Conservation (phyloP, 495 filamentous ascomycete genomes). For the Melanomma pulvis-pyrius region DNA sequence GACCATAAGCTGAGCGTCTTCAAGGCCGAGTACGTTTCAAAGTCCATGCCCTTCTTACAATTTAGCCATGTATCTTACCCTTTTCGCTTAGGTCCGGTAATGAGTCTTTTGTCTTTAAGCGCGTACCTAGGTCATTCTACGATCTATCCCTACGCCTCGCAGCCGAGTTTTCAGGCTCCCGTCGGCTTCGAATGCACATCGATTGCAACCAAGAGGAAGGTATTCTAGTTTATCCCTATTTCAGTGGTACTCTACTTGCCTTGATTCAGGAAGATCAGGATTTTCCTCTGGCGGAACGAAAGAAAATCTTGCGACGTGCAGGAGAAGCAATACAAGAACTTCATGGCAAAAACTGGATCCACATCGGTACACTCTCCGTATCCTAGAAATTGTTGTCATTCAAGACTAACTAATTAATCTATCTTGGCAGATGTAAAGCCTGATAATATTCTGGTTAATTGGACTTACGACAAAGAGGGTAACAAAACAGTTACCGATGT, state of each 20-base stretch:
- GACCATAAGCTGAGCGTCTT: constrained; percentile 39
- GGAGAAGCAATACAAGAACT: constrained; percentile 45
- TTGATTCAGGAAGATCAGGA: constrained; percentile 38
- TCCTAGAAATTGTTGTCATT: constrained; percentile 22
- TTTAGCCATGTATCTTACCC: constrained; percentile 36
- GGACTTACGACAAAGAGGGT: constrained; percentile 40
- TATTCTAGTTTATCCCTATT: constrained; percentile 43
- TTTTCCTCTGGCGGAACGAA: constrained; percentile 35
- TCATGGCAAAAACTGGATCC: constrained; percentile 41
- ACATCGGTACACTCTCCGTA: constrained; percentile 38
- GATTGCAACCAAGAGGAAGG: constrained; percentile 41
- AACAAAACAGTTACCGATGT: constrained; percentile 41
- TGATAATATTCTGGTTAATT: constrained; percentile 46
- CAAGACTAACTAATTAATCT: constrained; percentile 35
- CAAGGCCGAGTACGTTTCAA: constrained; percentile 41
- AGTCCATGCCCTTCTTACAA: constrained; percentile 30
- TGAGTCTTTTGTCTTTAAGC: constrained; percentile 42
- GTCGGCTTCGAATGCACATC: constrained; percentile 41
- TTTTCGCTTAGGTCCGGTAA: constrained; percentile 37
- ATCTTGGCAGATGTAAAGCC: constrained; percentile 46
- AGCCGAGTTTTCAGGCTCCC: constrained; percentile 40
- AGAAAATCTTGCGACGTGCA: constrained; percentile 39
- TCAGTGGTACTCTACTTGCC: constrained; percentile 38
- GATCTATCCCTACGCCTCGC: constrained; percentile 38
- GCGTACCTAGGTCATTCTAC: constrained; percentile 39